A percentile compares a stretch with the other conserved stretches of the same genome.
These are phyloP conservation scores for Curvularia hawaiiensis DNA, from an alignment of 2,329 filamentous ascomycete genomes.

Conservation along the genomic window DNA sequence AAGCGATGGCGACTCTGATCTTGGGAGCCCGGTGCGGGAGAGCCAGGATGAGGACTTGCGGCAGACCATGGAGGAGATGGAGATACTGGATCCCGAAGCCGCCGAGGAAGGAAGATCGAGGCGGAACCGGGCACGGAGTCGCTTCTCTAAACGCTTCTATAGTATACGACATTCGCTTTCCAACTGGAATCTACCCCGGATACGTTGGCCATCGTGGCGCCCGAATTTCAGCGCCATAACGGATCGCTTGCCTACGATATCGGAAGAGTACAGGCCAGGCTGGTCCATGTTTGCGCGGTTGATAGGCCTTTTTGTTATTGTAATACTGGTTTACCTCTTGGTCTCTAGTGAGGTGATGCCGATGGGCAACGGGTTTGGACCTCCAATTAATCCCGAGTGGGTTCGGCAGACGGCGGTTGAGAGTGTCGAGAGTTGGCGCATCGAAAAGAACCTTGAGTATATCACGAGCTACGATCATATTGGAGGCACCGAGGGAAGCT, in stretches of 20 bases:
- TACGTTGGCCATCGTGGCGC: conserved; percentile 38
- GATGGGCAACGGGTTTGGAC: conserved; percentile 61
- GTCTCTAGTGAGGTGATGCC: conserved; percentile 86
- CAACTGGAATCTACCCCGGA: conserved; percentile 57
- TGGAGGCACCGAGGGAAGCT: conserved; percentile 93
- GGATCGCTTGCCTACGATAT: conserved; percentile 49
- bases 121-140: conserved; percentile 39
- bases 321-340: conserved; percentile 79
- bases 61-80: conserved; percentile 80
- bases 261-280: conserved; percentile 57
- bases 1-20: conserved; percentile 60
- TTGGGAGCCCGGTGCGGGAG: conserved; percentile 59
- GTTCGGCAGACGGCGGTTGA: conserved; percentile 76
- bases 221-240: conserved; percentile 34
- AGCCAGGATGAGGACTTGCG: conserved; percentile 64
- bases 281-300: conserved; percentile 74
- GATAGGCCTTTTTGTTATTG: conserved; percentile 74
- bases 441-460: conserved; percentile 73
- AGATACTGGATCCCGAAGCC: conserved; percentile 45
- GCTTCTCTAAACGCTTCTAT: conserved; percentile 62
- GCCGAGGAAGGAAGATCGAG: conserved; percentile 38
- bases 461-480: conserved; percentile 87
- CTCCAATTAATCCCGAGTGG: conserved; percentile 82
- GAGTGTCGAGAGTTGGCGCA: conserved; percentile 68
- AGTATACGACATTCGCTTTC: conserved; percentile 63